Evolutionary conservation across 257 asterid genomes (phyloP).

Genomic region (Buddleja alternifolia): DNA sequence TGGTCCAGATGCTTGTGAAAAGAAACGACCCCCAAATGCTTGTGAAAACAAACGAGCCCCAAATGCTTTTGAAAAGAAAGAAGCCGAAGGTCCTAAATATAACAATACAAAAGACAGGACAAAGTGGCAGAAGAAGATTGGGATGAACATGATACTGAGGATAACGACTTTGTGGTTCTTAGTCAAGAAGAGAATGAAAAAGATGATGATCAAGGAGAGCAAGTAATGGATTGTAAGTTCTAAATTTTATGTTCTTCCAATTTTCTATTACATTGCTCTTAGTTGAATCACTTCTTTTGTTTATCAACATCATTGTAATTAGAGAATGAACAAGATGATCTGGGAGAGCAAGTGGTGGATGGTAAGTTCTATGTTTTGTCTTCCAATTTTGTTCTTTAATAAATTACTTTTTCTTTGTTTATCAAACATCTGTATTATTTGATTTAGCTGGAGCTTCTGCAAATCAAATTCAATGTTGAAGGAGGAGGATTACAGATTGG

Average conservation of each 20-base stretch:
- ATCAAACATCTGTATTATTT: not conserved
- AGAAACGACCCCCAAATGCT: too few relatives aligned
- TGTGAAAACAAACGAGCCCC: too few relatives aligned
- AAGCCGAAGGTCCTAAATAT: too few relatives aligned
- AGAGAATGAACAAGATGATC: not conserved
- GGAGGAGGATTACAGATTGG: constrained; percentile 4
- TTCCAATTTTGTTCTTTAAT: too few relatives aligned
- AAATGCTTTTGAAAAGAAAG: not conserved
- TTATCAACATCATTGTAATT: too few relatives aligned
- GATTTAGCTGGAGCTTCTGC: not conserved
- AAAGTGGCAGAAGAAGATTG: not conserved
- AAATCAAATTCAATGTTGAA: not conserved
- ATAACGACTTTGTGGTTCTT: not conserved
- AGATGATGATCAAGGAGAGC: not conserved
- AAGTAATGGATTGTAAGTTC: constrained; percentile 7
- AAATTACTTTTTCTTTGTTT: too few relatives aligned
- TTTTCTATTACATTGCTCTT: not conserved
- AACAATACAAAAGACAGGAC: not conserved
- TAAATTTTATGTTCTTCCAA: not conserved
- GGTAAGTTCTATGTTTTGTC: too few relatives aligned
- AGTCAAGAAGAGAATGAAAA: not conserved
- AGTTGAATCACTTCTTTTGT: not conserved
- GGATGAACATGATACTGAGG: not conserved
- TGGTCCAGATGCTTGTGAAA: not conserved
- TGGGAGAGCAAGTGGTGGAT: not conserved